phyloP scores from a whole-genome alignment of 1,284 basidiomycete species.

The Cutaneotrichosporon daszewskae region DNA sequence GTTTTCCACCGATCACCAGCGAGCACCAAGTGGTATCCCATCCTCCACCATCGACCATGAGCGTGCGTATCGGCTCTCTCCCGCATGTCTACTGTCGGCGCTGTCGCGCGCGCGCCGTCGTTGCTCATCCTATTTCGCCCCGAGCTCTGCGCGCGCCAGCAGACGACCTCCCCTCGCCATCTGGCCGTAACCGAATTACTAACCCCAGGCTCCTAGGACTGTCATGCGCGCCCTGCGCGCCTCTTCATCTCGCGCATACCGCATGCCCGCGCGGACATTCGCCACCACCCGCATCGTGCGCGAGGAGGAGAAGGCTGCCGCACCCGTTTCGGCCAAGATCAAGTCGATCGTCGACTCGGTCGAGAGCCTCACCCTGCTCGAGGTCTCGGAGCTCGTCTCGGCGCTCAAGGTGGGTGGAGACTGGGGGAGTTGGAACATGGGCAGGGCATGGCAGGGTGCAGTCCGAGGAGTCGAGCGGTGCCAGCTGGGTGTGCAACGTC shows the following conservation, averaged over 20 bases:
- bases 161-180: neutral
- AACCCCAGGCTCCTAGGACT: conserved; percentile 17
- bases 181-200: too few species aligned
- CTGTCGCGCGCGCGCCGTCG: neutral
- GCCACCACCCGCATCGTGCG: conserved; percentile 24
- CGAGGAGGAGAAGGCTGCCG: conserved; percentile 23
- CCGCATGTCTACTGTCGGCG: too few species aligned
- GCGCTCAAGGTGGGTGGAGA: conserved; percentile 69
- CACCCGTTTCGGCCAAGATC: conserved; percentile 56
- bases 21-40: too few species aligned
- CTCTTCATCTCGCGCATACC: conserved; percentile 17
- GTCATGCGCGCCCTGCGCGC: conserved; percentile 24
- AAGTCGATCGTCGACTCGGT: conserved; percentile 88
- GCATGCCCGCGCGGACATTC: conserved; percentile 21
- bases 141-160: neutral
- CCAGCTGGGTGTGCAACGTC: too few species aligned
- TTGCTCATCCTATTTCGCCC: too few species aligned
- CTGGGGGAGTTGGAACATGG: neutral
- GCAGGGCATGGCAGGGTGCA: neutral
- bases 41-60: too few species aligned
- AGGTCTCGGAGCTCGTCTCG: conserved; percentile 93
- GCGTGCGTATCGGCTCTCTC: conserved; percentile 13
- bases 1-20: too few species aligned
- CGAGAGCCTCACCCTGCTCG: conserved; percentile 79
- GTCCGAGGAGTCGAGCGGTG: too few species aligned